phyloP scores from a whole-genome alignment of 2,329 filamentous ascomycete species.

The Phaeosphaeria sp. region DNA sequence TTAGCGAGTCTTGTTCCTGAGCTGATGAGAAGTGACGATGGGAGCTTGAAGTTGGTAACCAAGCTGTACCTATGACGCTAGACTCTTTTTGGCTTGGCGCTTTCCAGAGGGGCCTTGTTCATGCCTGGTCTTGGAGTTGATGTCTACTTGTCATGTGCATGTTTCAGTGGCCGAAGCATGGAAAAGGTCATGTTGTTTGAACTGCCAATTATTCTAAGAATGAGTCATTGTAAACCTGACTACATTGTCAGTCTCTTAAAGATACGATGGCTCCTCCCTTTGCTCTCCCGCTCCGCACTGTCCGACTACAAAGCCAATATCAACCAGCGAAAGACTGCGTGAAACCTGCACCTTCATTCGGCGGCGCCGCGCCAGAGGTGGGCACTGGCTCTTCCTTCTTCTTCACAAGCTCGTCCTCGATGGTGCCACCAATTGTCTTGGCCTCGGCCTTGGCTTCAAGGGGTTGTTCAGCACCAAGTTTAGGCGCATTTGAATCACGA shows the following conservation, averaged over 20 bases:
- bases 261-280: not conserved
- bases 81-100: not conserved
- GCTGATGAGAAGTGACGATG: not conserved
- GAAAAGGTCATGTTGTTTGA: not conserved
- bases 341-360: slow-evolving; percentile 7
- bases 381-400: slow-evolving; percentile 7
- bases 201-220: not conserved
- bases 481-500: slow-evolving; percentile 1
- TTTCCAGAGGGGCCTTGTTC: not conserved
- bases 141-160: not conserved
- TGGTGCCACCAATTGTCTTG: not conserved
- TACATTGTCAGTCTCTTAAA: not conserved
- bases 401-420: slow-evolving; percentile 7
- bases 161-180: not conserved
- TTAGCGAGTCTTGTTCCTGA: slow-evolving; percentile 4
- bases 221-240: not conserved
- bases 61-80: not conserved
- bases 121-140: too few relatives aligned
- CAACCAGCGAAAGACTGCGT: slow-evolving; percentile 11
- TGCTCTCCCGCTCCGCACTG: not conserved
- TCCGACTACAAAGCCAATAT: not conserved
- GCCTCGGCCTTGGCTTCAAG: not conserved
- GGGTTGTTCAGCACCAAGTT: slow-evolving; percentile 1
- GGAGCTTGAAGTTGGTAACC: not conserved
- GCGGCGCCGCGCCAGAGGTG: not conserved